Conservation (phyloP, 306 rosid species). For the Quercus robur region DNA sequence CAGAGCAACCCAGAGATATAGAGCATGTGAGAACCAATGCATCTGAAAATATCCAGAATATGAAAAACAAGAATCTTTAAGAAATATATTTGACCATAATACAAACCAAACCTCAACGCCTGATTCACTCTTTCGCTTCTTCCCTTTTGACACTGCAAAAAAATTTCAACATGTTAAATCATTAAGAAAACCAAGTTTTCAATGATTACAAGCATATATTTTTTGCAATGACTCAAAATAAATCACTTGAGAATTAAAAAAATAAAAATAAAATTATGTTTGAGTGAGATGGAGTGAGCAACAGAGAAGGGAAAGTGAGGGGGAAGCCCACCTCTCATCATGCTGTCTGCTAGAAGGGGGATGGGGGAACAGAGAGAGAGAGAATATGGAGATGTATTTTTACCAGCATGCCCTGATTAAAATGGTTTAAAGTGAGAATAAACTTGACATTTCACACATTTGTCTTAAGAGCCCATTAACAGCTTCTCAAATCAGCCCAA, state of each 20-base stretch:
- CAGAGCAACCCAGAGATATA: conserved; percentile 1
- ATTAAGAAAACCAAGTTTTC: not conserved
- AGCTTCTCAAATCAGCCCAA: not conserved
- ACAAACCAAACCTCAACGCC: conserved; percentile 67
- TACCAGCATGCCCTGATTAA: not conserved
- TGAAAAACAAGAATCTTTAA: conserved; percentile 1
- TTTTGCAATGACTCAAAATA: not conserved
- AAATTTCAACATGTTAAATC: conserved; percentile 18
- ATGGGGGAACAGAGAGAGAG: not conserved
- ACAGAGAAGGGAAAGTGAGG: not conserved
- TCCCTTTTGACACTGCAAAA: conserved; percentile 71
- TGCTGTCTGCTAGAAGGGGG: not conserved
- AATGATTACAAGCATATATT: conserved; percentile 4
- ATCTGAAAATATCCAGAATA: not conserved
- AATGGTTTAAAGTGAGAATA: not conserved
- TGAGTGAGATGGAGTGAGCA: not conserved
- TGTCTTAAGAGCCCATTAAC: not conserved
- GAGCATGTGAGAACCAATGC: not conserved
- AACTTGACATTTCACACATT: not conserved
- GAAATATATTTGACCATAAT: conserved; percentile 14
- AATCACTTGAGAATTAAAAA: conserved; percentile 7
- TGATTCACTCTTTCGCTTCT: conserved; percentile 76
- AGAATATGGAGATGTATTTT: not conserved
- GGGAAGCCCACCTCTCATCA: not conserved
- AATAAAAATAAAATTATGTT: not conserved